phyloP scores from a whole-genome alignment of 2,329 filamentous ascomycete species.

The Basipetospora sp. region DNA sequence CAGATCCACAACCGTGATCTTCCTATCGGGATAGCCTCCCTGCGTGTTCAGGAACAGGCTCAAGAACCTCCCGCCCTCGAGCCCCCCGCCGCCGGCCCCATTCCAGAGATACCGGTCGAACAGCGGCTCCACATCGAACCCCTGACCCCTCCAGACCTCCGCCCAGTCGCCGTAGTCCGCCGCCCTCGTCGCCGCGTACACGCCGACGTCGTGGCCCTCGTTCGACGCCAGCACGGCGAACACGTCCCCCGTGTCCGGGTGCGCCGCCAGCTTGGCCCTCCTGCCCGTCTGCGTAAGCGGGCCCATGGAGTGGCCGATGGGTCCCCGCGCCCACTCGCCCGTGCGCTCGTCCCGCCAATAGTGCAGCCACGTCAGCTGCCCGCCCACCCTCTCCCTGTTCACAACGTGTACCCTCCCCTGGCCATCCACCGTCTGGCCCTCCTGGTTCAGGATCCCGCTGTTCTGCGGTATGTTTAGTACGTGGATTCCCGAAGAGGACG shows the following conservation, averaged over 20 bases:
- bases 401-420: conserved; percentile 9
- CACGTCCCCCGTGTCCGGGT: conserved; percentile 8
- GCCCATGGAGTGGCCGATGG: conserved; percentile 7
- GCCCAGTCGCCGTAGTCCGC: conserved; percentile 7
- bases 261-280: conserved; percentile 10
- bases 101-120: conserved; percentile 8
- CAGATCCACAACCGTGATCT: conserved; percentile 6
- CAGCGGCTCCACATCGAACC: conserved; percentile 9
- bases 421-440: conserved; percentile 9
- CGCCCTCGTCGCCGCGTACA: conserved; percentile 8
- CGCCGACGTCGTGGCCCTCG: conserved; percentile 5
- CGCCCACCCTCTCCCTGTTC: conserved; percentile 9
- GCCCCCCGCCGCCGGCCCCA: not conserved
- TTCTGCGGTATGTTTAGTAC: conserved; percentile 9
- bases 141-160: conserved; percentile 5
- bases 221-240: conserved; percentile 10
- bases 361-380: conserved; percentile 9
- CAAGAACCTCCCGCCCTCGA: conserved; percentile 6
- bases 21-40: conserved; percentile 5
- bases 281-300: conserved; percentile 8
- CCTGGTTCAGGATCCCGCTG: conserved; percentile 12
- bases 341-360: conserved; percentile 8
- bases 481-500: not conserved
- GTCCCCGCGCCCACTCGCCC: conserved; percentile 9
- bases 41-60: conserved; percentile 7